Base-by-base conservation (phyloP, 257 asterid species). In the Solanum piurae region DNA sequence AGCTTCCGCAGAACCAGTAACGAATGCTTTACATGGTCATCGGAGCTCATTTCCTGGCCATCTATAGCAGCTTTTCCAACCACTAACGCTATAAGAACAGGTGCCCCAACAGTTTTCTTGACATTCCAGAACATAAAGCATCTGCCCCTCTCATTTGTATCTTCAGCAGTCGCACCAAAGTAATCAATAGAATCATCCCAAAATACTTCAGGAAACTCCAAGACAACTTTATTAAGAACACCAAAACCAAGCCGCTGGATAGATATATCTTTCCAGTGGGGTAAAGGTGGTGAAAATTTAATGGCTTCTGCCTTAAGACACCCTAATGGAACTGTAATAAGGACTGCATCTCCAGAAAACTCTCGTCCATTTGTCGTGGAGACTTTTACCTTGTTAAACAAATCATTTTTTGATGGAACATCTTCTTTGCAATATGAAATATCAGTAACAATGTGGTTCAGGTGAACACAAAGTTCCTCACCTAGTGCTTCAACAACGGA, bases 91-190 rank as follows among this genome's bases (percentile, higher is more conserved):
- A 97, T 96, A 85, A 97, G 98, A 87, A 97, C 99, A 88, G 99
- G 99, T 38, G 99, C 99, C 49, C 98, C 98, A 89, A 95, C 99
- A n/a, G 99, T 97, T 91, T 97, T 96, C 92, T 93, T 95, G 87
- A 97, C 95, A 92, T 97, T 97, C 99, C 99, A 97, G 91, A 97
- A 97, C 99, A 97, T 97, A 91, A 97, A 97, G 92, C 99, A 96
- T 90, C 94, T 87, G 52, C 99, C 99, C 74, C 99, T 95, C 86
- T 93, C 95, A 87, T 93, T 93, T 77, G 94, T 92, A 89, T 89
- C 94, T 90, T 94, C 99, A 87, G 99, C 94, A 88, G 99, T 95
- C 60, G 99, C 98, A 90, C 99, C 99, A 90, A 97, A 97, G 91
- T 96, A 97, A 89, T 97, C 99, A 62, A 97, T 92, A 49, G 94